phyloP scores from a whole-genome alignment of 2,329 filamentous ascomycete species.

The Arthrobotrys iridis region DNA sequence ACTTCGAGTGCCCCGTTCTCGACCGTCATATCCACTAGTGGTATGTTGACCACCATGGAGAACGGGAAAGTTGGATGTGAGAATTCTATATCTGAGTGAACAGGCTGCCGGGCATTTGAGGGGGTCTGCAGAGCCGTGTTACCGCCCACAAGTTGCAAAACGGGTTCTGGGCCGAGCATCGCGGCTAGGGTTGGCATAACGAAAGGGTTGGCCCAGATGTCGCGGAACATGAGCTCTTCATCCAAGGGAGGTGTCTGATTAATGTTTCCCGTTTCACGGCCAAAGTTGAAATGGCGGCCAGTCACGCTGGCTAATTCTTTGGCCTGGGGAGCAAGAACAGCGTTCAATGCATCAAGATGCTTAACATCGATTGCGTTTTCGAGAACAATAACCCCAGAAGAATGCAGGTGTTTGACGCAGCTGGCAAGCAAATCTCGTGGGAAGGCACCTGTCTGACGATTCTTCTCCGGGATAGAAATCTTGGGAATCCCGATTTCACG shows the following conservation, averaged over 20 bases:
- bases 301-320: conserved; percentile 36
- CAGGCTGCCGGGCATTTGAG: conserved; percentile 58
- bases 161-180: conserved; percentile 60
- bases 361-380: conserved; percentile 60
- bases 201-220: conserved; percentile 62
- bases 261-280: conserved; percentile 61
- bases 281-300: conserved; percentile 61
- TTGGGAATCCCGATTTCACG: neutral
- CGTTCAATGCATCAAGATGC: conserved; percentile 12
- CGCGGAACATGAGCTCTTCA: conserved; percentile 60
- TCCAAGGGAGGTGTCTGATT: conserved; percentile 62
- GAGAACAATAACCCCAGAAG: conserved; percentile 62
- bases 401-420: conserved; percentile 58
- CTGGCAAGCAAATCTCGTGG: neutral
- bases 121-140: conserved; percentile 61
- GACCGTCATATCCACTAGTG: conserved; percentile 62
- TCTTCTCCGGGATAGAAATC: neutral
- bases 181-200: conserved; percentile 59
- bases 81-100: conserved; percentile 61
- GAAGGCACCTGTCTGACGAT: neutral
- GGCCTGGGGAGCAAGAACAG: neutral
- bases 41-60: conserved; percentile 63
- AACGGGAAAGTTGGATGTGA: conserved; percentile 65
- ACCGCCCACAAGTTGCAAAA: conserved; percentile 60
- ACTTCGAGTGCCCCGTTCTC: conserved; percentile 65